Evolutionary conservation across 257 asterid species (phyloP).

Genomic region (Lavandula angustifolia): DNA sequence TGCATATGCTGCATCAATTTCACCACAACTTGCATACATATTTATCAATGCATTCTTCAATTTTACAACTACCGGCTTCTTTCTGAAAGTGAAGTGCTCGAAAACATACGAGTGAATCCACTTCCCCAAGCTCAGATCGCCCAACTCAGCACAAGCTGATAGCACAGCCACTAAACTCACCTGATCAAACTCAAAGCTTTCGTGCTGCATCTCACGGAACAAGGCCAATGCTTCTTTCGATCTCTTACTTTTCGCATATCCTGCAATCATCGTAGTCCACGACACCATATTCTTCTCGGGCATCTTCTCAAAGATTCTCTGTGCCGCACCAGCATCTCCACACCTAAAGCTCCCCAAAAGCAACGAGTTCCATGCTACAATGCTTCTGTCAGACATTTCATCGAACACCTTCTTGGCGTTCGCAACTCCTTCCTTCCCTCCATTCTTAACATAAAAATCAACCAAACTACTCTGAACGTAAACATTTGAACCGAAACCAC

Average conservation of each 20-base stretch:
- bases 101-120: constrained; percentile 59
- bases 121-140: constrained; percentile 59
- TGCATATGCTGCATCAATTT: constrained; percentile 51
- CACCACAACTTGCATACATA: constrained; percentile 88
- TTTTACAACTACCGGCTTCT: constrained; percentile 41
- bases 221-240: constrained; percentile 55
- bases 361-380: constrained; percentile 78
- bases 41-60: constrained; percentile 68
- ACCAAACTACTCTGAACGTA: constrained; percentile 67
- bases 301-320: constrained; percentile 50
- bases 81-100: constrained; percentile 34
- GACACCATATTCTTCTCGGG: constrained; percentile 71
- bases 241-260: constrained; percentile 62
- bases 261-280: constrained; percentile 85
- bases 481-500: constrained; percentile 54
- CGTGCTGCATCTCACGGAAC: constrained; percentile 51
- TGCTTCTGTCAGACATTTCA: constrained; percentile 61
- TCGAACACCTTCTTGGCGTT: constrained; percentile 58
- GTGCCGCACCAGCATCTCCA: constrained; percentile 54
- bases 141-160: constrained; percentile 80
- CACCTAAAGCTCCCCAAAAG: constrained; percentile 54
- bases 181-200: constrained; percentile 59
- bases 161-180: constrained; percentile 65
- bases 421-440: constrained; percentile 38
- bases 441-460: constrained; percentile 60